These are phyloP conservation scores for Fonsecaea erecta DNA, from an alignment of 2,329 filamentous ascomycete species.

Conservation along the genomic window DNA sequence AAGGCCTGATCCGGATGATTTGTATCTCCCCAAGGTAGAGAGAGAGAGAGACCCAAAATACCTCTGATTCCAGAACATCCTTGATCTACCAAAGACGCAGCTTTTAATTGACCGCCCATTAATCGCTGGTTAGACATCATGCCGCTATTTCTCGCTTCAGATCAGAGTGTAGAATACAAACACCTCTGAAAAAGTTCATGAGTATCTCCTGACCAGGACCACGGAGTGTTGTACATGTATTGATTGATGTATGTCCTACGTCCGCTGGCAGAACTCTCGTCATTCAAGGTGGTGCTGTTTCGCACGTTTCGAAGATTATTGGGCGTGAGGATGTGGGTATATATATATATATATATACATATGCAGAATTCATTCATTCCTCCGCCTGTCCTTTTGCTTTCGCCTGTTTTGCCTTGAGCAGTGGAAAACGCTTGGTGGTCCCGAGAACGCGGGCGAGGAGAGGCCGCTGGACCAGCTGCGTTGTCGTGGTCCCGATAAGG, in stretches of 20 bases:
- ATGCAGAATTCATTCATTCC: too few relatives aligned
- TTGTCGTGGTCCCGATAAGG: conserved; percentile 25
- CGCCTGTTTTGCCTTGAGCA: conserved; percentile 19
- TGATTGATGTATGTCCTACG: too few relatives aligned
- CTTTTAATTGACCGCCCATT: background rate
- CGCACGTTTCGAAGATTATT: background rate
- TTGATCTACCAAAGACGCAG: background rate
- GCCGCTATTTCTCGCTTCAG: background rate
- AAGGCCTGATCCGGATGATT: background rate
- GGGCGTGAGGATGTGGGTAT: conserved; percentile 2
- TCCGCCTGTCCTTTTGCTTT: conserved; percentile 16
- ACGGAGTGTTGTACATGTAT: too few relatives aligned
- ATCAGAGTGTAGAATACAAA: too few relatives aligned
- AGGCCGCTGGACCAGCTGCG: conserved; percentile 26
- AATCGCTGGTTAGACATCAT: background rate
- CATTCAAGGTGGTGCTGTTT: background rate
- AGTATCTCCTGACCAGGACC: too few relatives aligned
- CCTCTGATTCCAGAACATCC: background rate
- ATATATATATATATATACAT: too few relatives aligned
- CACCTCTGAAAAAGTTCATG: too few relatives aligned
- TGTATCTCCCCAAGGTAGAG: background rate
- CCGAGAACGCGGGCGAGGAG: conserved; percentile 20
- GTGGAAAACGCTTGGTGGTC: conserved; percentile 14
- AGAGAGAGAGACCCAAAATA: background rate
- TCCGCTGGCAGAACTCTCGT: background rate